A percentile compares a stretch with the other conserved stretches of the same genome.
These are phyloP conservation scores for Trichoderma parareesei DNA, from an alignment of 495 filamentous ascomycete species.

Conservation along the genomic window DNA sequence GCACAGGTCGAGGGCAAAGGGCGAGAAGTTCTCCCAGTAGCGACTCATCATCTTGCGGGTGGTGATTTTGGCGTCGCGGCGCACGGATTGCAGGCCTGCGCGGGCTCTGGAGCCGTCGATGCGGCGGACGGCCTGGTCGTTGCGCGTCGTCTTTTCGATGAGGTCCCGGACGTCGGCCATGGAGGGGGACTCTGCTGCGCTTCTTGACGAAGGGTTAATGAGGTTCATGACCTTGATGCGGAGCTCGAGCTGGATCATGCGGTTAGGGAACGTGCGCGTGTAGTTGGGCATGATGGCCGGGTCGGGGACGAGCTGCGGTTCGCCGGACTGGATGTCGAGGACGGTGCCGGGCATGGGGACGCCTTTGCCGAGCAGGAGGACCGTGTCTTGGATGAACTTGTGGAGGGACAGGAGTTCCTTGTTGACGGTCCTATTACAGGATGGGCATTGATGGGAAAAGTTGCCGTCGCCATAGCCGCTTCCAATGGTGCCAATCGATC, in stretches of 20 bases:
- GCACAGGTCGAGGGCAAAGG: constrained; percentile 66
- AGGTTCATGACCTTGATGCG: constrained; percentile 28
- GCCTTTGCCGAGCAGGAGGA: constrained; percentile 30
- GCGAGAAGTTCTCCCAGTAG: constrained; percentile 69
- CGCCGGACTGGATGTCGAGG: constrained; percentile 32
- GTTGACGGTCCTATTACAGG: constrained; percentile 42
- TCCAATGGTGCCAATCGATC: constrained; percentile 23
- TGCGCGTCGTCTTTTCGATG: constrained; percentile 34
- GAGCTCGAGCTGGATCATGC: constrained; percentile 40
- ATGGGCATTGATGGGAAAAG: constrained; percentile 35
- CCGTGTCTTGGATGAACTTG: constrained; percentile 51
- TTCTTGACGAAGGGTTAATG: constrained; percentile 14
- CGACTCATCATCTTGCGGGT: constrained; percentile 68
- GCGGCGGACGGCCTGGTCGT: constrained; percentile 19
- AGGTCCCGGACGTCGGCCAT: constrained; percentile 36
- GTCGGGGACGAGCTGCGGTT: constrained; percentile 18
- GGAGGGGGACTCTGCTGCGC: constrained; percentile 14
- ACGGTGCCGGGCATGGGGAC: constrained; percentile 61
- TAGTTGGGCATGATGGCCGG: background rate
- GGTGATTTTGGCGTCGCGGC: constrained; percentile 33
- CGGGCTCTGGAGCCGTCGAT: constrained; percentile 19
- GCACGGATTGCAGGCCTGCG: constrained; percentile 16
- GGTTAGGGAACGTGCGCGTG: constrained; percentile 51
- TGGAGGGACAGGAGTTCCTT: constrained; percentile 46
- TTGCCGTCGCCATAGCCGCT: constrained; percentile 61